phyloP scores from a whole-genome alignment of 75 land plant genomes.

The Sequoia sempervirens region DNA sequence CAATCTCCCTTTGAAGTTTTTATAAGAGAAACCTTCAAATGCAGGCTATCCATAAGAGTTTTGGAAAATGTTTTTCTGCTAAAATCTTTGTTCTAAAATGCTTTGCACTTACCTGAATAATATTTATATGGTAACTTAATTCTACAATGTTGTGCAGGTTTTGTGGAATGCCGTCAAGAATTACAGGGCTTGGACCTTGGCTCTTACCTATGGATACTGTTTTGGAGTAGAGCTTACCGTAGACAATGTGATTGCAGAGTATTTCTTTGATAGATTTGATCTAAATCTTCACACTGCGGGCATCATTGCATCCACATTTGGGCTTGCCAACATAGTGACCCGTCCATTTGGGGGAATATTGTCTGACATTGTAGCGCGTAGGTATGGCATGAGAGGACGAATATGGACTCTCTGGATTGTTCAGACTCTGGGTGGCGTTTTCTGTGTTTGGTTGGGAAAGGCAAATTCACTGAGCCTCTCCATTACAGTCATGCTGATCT shows the following conservation, averaged over 20 bases:
- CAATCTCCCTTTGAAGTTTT: no score
- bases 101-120: not conserved
- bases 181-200: conserved; percentile 70
- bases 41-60: not conserved
- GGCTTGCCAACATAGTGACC: conserved; percentile 58
- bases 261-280: conserved; percentile 62
- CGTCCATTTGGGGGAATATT: conserved; percentile 62
- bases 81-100: not conserved
- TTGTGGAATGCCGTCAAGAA: conserved; percentile 53
- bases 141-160: conserved; percentile 29
- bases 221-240: conserved; percentile 71
- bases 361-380: conserved; percentile 37
- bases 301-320: conserved; percentile 54
- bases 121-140: not conserved
- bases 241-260: conserved; percentile 64
- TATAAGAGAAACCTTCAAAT: no score
- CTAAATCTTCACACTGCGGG: conserved; percentile 71
- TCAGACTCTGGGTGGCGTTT: conserved; percentile 64
- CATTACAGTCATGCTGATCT: conserved; percentile 60
- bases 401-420: conserved; percentile 78
- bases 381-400: conserved; percentile 74
- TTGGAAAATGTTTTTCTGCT: not conserved
- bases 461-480: conserved; percentile 37
- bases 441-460: conserved; percentile 59
- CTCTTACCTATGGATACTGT: conserved; percentile 58